phyloP scores from a whole-genome alignment of 306 rosid species.

The Quercus dentata region DNA sequence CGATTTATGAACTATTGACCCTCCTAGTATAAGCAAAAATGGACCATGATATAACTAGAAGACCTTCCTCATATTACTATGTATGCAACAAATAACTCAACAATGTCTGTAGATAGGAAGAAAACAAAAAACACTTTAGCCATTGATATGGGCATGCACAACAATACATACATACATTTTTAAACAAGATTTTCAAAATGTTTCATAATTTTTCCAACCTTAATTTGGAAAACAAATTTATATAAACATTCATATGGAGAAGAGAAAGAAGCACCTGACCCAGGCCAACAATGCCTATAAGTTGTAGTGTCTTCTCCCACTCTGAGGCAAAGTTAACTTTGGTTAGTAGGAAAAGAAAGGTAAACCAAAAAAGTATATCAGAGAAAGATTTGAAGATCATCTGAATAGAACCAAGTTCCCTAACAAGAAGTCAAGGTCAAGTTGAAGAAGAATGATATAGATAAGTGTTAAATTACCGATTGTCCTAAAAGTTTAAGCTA shows the following conservation, averaged over 20 bases:
- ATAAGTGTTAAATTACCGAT: background rate
- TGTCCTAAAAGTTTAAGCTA: no score
- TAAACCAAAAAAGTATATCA: background rate
- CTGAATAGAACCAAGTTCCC: background rate
- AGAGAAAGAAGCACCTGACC: constrained; percentile 56
- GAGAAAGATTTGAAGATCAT: background rate
- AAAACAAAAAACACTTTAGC: background rate
- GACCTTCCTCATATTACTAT: background rate
- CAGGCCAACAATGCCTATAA: constrained; percentile 67
- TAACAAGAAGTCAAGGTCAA: background rate
- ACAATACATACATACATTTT: background rate
- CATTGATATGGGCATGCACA: background rate
- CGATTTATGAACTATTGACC: background rate
- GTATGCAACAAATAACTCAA: background rate
- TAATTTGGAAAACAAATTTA: constrained; percentile 3
- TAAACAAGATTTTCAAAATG: background rate
- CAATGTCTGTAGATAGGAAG: background rate
- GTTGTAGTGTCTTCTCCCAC: constrained; percentile 90
- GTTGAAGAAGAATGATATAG: background rate
- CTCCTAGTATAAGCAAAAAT: background rate
- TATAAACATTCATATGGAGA: constrained; percentile 16
- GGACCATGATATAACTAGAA: background rate
- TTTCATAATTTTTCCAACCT: background rate
- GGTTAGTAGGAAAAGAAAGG: constrained; percentile 27
- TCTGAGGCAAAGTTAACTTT: constrained; percentile 46